These are phyloP conservation scores for Parathielavia appendiculata DNA, from an alignment of 495 filamentous ascomycete species.

Conservation along the genomic window DNA sequence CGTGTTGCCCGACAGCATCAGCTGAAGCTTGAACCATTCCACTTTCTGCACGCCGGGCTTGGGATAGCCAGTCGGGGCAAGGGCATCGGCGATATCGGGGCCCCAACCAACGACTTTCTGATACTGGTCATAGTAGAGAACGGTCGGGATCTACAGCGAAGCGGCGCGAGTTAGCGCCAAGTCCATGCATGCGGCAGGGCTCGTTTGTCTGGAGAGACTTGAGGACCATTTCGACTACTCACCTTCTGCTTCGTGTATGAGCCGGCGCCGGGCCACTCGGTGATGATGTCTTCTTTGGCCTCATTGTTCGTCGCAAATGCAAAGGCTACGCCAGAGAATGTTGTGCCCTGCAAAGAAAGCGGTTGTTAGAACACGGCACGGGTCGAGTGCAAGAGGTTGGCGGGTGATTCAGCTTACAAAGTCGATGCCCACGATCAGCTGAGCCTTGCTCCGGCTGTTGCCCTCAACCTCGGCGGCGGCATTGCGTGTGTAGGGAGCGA, in stretches of 20 bases:
- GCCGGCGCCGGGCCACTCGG: slow-evolving; percentile 70
- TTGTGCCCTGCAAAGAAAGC: slow-evolving; percentile 53
- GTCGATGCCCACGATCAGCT: slow-evolving; percentile 76
- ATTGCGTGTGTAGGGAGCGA: slow-evolving; percentile 47
- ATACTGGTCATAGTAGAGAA: slow-evolving; percentile 71
- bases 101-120: slow-evolving; percentile 75
- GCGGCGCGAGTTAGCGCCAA: neutral
- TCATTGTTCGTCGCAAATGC: slow-evolving; percentile 72
- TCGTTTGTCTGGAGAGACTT: neutral
- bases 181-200: neutral
- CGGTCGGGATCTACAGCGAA: slow-evolving; percentile 58
- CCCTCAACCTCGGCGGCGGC: slow-evolving; percentile 80
- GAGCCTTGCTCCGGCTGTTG: slow-evolving; percentile 71
- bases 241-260: slow-evolving; percentile 76
- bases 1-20: slow-evolving; percentile 73
- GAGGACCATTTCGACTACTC: neutral
- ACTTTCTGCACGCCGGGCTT: slow-evolving; percentile 74
- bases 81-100: slow-evolving; percentile 68
- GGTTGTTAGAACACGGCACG: slow-evolving; percentile 22
- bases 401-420: slow-evolving; percentile 53
- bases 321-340: slow-evolving; percentile 70
- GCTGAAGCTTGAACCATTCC: slow-evolving; percentile 74
- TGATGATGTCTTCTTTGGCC: slow-evolving; percentile 74
- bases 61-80: slow-evolving; percentile 68
- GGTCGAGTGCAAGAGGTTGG: neutral